Conservation (phyloP, 1,284 basidiomycete genomes). For the Microbotryum scabiosae region DNA sequence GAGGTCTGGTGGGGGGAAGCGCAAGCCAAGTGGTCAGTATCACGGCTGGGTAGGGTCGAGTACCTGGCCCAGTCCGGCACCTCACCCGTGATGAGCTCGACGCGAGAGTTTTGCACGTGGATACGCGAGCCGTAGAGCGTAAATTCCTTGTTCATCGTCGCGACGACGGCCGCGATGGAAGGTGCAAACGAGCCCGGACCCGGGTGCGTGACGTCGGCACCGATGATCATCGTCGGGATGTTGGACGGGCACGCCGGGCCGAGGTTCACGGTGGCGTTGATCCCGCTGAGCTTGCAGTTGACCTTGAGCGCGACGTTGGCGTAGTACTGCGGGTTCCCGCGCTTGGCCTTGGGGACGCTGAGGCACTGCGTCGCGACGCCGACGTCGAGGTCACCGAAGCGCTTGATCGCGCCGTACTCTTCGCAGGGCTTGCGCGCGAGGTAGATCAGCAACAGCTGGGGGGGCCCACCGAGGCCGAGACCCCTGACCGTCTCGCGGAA, state of each 20-base stretch:
- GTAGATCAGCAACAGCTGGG: slow-evolving; percentile 18
- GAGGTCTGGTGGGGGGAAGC: slow-evolving; percentile 43
- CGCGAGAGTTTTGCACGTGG: slow-evolving; percentile 58
- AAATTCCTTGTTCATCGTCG: slow-evolving; percentile 47
- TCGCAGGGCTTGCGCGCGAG: slow-evolving; percentile 7
- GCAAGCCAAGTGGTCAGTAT: not conserved
- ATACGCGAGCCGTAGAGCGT: slow-evolving; percentile 63
- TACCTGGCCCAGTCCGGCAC: not conserved
- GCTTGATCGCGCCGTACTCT: slow-evolving; percentile 11
- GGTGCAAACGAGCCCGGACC: slow-evolving; percentile 55
- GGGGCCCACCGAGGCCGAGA: not conserved
- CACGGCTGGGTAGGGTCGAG: not conserved
- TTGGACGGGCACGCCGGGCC: too few relatives aligned
- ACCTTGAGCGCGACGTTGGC: slow-evolving; percentile 69
- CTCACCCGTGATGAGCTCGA: slow-evolving; percentile 38
- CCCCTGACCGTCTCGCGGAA: not conserved
- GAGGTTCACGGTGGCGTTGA: slow-evolving; percentile 50
- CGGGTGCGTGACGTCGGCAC: slow-evolving; percentile 75
- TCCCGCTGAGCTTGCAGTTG: slow-evolving; percentile 69
- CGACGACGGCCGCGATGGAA: slow-evolving; percentile 70
- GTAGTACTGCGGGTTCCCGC: slow-evolving; percentile 39
- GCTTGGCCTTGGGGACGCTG: slow-evolving; percentile 8
- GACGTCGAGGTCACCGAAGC: slow-evolving; percentile 2
- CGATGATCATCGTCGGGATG: slow-evolving; percentile 58
- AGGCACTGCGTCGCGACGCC: slow-evolving; percentile 11